phyloP scores from a whole-genome alignment of 352 stramenopile species.

The Elongisporangium anandrum region DNA sequence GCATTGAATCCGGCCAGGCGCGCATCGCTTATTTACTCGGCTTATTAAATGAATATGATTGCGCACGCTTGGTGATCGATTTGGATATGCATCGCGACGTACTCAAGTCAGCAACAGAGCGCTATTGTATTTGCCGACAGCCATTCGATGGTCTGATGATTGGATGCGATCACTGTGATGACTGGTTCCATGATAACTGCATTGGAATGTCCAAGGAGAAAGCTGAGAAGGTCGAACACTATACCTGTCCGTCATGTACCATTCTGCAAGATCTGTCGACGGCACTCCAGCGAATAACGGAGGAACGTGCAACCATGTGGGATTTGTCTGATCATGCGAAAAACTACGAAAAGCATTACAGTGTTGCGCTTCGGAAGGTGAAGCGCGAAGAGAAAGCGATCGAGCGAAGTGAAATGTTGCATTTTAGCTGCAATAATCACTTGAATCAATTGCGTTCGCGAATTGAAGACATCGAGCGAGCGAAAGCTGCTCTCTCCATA shows the following conservation, averaged over 20 bases:
- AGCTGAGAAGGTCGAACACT: conserved; percentile 94
- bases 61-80: conserved; percentile 71
- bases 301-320: conserved; percentile 74
- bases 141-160: conserved; percentile 91
- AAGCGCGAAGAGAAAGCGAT: conserved; percentile 85
- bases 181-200: conserved; percentile 89
- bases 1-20: conserved; percentile 75
- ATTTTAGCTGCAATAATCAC: conserved; percentile 79
- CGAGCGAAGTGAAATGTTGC: conserved; percentile 68
- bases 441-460: conserved; percentile 65
- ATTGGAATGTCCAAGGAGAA: conserved; percentile 91
- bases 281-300: conserved; percentile 45
- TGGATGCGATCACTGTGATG: conserved; percentile 83
- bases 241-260: conserved; percentile 92
- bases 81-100: conserved; percentile 86
- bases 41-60: conserved; percentile 81
- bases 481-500: conserved; percentile 49
- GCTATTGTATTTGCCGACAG: conserved; percentile 87
- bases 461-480: conserved; percentile 73
- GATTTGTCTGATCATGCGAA: conserved; percentile 82
- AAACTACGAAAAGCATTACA: conserved; percentile 76
- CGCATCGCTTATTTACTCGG: conserved; percentile 63
- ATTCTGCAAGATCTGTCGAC: conserved; percentile 84
- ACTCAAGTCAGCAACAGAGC: conserved; percentile 90
- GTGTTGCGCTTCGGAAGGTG: conserved; percentile 63